These are phyloP conservation scores for Aspergillus fischeri DNA, from an alignment of 2,329 filamentous ascomycete species.

Conservation along the genomic window DNA sequence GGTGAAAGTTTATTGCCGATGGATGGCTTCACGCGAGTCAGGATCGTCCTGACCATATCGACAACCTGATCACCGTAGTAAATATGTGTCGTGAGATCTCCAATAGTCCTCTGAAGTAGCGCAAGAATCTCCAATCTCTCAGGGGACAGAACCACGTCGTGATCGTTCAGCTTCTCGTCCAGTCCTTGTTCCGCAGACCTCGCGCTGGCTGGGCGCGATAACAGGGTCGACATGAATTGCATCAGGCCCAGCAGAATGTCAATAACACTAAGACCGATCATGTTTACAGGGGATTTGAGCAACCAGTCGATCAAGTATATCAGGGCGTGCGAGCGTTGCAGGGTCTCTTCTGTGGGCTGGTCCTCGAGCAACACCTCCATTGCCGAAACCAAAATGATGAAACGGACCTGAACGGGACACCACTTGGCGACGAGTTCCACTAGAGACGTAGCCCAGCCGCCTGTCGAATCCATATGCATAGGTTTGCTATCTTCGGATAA, in stretches of 20 bases:
- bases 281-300: conserved; percentile 80
- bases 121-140: conserved; percentile 61
- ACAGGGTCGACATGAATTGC: conserved; percentile 72
- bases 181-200: conserved; percentile 26
- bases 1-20: conserved; percentile 41
- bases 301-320: conserved; percentile 76
- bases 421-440: conserved; percentile 77
- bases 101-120: conserved; percentile 76
- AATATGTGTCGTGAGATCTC: conserved; percentile 86
- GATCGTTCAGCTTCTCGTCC: conserved; percentile 18
- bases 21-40: conserved; percentile 71
- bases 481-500: conserved; percentile 46
- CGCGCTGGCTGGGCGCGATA: conserved; percentile 57
- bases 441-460: conserved; percentile 76
- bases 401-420: conserved; percentile 92
- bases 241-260: conserved; percentile 84
- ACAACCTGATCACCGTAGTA: conserved; percentile 96
- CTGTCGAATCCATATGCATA: conserved; percentile 43
- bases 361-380: conserved; percentile 71
- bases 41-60: conserved; percentile 83
- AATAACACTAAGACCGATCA: conserved; percentile 95
- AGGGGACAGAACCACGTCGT: conserved; percentile 41
- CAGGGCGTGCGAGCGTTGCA: conserved; percentile 71
- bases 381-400: conserved; percentile 77
- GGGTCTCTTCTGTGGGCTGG: conserved; percentile 64